Evolutionary conservation across 108 stramenopile species (phyloP).

Genomic region (Skeletonema potamos): DNA sequence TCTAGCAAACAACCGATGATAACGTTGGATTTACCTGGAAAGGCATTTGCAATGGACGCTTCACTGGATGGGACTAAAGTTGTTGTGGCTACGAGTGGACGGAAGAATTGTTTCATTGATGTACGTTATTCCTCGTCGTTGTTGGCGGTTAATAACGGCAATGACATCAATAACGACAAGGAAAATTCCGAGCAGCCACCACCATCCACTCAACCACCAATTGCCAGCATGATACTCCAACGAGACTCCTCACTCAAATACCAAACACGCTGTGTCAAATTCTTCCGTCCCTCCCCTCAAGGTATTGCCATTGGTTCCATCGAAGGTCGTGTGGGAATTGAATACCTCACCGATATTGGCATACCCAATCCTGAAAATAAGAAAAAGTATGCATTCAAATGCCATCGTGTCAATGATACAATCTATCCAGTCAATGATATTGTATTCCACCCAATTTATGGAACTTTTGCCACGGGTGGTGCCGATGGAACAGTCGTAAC

Average conservation of each 20-base stretch:
- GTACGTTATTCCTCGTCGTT: constrained; percentile 16
- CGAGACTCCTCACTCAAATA: constrained; percentile 85
- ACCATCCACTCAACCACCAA: no score
- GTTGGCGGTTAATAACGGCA: not conserved
- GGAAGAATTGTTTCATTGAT: constrained; percentile 63
- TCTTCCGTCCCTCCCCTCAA: constrained; percentile 67
- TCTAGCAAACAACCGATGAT: constrained; percentile 4
- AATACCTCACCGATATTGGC: constrained; percentile 81
- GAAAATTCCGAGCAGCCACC: not conserved
- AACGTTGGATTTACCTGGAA: constrained; percentile 63
- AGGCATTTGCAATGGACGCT: constrained; percentile 83
- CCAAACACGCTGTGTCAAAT: constrained; percentile 78
- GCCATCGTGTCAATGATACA: constrained; percentile 90
- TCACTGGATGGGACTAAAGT: constrained; percentile 30
- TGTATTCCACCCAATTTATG: constrained; percentile 86
- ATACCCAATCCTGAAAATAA: constrained; percentile 44
- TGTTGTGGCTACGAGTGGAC: constrained; percentile 71
- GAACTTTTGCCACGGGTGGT: constrained; percentile 93
- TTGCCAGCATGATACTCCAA: constrained; percentile 52
- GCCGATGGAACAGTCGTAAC: constrained; percentile 89
- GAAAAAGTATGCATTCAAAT: constrained; percentile 96
- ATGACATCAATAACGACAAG: constrained; percentile 6
- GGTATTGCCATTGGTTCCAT: constrained; percentile 93
- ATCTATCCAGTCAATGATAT: constrained; percentile 98
- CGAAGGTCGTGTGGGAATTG: constrained; percentile 97